Conservation (phyloP, 2,329 filamentous ascomycete genomes). For the Davidsoniella virescens region DNA sequence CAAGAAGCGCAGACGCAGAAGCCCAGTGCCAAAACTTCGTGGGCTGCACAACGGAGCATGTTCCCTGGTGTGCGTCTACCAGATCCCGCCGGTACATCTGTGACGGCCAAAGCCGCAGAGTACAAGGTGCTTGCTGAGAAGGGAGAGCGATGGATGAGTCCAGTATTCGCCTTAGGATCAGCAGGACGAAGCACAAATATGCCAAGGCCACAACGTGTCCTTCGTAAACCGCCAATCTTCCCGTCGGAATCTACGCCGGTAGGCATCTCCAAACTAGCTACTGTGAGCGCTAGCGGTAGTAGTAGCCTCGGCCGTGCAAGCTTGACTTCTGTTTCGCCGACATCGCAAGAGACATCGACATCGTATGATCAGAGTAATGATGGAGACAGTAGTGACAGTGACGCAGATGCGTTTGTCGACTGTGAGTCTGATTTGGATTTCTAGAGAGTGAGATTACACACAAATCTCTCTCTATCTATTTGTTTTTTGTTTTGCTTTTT, state of each 20-base stretch:
- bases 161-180: conserved; percentile 74
- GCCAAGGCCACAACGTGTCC: conserved; percentile 39
- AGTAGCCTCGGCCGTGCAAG: too few relatives aligned
- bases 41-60: conserved; percentile 73
- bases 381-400: too few relatives aligned
- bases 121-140: conserved; percentile 76
- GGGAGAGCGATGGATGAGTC: conserved; percentile 88
- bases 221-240: conserved; percentile 2
- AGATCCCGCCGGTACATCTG: conserved; percentile 31
- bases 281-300: too few relatives aligned
- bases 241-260: too few relatives aligned
- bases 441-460: conserved; percentile 36
- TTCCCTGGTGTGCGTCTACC: conserved; percentile 80
- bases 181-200: conserved; percentile 59
- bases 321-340: too few relatives aligned
- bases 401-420: conserved; percentile 9
- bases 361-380: too few relatives aligned
- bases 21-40: conserved; percentile 57
- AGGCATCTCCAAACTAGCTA: too few relatives aligned
- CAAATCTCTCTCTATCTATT: background rate
- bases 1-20: conserved; percentile 30
- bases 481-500: background rate
- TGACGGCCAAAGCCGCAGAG: conserved; percentile 85
- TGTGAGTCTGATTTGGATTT: conserved; percentile 6
- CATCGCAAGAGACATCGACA: too few relatives aligned